phyloP scores from a whole-genome alignment of 169 alveolate species.

The Sarcocystis neurona region DNA sequence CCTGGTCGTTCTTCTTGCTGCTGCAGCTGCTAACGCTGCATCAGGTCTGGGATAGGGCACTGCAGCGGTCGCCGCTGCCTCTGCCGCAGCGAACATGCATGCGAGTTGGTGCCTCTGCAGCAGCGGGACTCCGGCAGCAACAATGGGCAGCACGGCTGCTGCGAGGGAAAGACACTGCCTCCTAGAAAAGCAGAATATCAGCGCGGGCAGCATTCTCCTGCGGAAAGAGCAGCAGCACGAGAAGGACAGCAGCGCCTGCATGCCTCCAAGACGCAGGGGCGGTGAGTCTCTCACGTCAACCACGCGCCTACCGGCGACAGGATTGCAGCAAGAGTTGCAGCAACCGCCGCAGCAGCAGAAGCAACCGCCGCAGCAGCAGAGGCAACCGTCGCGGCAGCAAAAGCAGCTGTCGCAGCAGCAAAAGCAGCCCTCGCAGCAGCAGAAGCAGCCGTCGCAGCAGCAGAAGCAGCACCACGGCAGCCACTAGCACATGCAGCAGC shows the following conservation, averaged over 20 bases:
- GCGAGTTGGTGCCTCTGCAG: slow-evolving; percentile 11
- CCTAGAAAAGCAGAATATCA: slow-evolving; percentile 12
- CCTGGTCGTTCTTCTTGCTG: not conserved
- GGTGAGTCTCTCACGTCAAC: not conserved
- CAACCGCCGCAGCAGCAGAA: not conserved
- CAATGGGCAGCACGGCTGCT: not conserved
- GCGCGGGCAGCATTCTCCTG: slow-evolving; percentile 35
- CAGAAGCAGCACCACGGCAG: no score
- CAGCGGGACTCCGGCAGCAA: not conserved
- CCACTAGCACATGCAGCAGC: no score
- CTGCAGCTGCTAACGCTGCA: not conserved
- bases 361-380: not conserved
- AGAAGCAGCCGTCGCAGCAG: no score
- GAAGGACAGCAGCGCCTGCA: not conserved
- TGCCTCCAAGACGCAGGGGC: not conserved
- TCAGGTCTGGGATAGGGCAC: not conserved
- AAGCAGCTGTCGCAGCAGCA: no score
- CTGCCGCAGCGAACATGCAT: slow-evolving; percentile 31
- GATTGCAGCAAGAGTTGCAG: not conserved
- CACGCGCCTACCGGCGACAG: not conserved
- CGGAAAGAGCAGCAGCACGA: not conserved
- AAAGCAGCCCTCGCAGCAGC: no score
- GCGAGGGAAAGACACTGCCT: slow-evolving; percentile 20
- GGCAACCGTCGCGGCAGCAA: not conserved
- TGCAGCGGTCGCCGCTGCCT: not conserved